Percentiles rank a stretch among this genome's conserved stretches.
Evolutionary conservation across 2,329 filamentous ascomycete genomes (phyloP).

Genomic region (Cytospora leucostoma): DNA sequence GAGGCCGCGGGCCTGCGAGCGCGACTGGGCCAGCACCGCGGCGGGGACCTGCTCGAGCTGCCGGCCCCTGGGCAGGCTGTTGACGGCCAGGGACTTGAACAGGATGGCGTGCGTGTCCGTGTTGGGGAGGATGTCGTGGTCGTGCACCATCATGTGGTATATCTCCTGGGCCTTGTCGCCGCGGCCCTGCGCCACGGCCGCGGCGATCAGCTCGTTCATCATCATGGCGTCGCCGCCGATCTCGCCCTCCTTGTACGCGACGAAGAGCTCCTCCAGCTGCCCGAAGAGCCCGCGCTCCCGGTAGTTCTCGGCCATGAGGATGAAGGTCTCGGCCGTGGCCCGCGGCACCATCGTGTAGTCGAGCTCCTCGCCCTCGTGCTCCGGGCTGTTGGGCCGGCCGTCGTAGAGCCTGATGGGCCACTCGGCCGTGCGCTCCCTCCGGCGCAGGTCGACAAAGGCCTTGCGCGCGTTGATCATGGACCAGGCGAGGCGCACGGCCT

Average conservation of each 20-base stretch:
- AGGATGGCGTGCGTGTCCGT: slow-evolving; percentile 69
- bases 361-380: slow-evolving; percentile 27
- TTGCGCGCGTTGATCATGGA: slow-evolving; percentile 73
- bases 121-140: slow-evolving; percentile 58
- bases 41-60: slow-evolving; percentile 3
- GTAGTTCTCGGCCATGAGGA: slow-evolving; percentile 72
- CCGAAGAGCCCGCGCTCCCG: slow-evolving; percentile 60
- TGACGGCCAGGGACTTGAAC: slow-evolving; percentile 61
- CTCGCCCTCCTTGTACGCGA: slow-evolving; percentile 62
- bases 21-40: background rate
- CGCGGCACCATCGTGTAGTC: slow-evolving; percentile 47
- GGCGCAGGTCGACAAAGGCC: slow-evolving; percentile 57
- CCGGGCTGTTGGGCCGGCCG: slow-evolving; percentile 26
- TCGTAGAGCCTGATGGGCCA: slow-evolving; percentile 34
- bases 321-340: slow-evolving; percentile 78
- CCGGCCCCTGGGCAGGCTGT: slow-evolving; percentile 33
- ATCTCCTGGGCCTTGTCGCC: slow-evolving; percentile 55
- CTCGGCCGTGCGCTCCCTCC: slow-evolving; percentile 35
- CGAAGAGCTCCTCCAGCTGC: slow-evolving; percentile 61
- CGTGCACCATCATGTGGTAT: slow-evolving; percentile 55
- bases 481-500: slow-evolving; percentile 72
- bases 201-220: slow-evolving; percentile 76
- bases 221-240: slow-evolving; percentile 72
- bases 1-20: slow-evolving; percentile 32
- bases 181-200: slow-evolving; percentile 62